A percentile compares a stretch with the other conserved stretches of the same genome.
Conservation (phyloP, 1,284 basidiomycete genomes). For the Puccinia hordei region DNA sequence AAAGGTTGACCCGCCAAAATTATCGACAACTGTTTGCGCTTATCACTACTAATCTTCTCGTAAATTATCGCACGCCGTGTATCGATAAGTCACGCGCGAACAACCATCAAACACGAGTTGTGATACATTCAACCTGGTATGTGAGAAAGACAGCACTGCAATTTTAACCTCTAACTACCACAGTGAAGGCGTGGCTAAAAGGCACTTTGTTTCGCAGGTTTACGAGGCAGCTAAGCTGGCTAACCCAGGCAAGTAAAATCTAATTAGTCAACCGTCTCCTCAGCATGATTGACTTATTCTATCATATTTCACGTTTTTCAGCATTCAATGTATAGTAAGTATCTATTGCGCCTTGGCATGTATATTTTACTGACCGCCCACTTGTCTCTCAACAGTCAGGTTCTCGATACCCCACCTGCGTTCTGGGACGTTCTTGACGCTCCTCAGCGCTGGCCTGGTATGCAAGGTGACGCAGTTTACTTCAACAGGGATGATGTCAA, state of each 20-base stretch:
- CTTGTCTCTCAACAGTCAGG: conserved; percentile 5
- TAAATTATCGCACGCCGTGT: not conserved
- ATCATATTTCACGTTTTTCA: not conserved
- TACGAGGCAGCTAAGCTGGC: conserved; percentile 20
- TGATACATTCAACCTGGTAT: conserved; percentile 36
- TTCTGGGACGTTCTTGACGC: conserved; percentile 32
- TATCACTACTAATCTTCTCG: not conserved
- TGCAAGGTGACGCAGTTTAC: conserved; percentile 32
- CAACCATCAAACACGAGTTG: conserved; percentile 8
- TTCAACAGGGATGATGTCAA: conserved; percentile 36
- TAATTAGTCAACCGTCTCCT: not conserved
- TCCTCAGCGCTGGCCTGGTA: conserved; percentile 33
- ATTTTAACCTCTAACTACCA: too few species aligned
- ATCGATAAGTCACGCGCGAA: not conserved
- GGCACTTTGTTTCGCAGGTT: conserved; percentile 1
- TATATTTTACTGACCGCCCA: not conserved
- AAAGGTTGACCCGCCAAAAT: not conserved
- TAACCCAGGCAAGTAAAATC: conserved; percentile 22
- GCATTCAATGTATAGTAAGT: conserved; percentile 41
- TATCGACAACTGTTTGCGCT: not conserved
- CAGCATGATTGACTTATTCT: not conserved
- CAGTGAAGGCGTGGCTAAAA: not conserved
- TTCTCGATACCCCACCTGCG: conserved; percentile 20
- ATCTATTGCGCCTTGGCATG: not conserved
- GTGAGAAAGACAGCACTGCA: not conserved